These are phyloP conservation scores for Dorcoceras hygrometricum DNA, from an alignment of 257 asterid genomes.

Conservation along the genomic window DNA sequence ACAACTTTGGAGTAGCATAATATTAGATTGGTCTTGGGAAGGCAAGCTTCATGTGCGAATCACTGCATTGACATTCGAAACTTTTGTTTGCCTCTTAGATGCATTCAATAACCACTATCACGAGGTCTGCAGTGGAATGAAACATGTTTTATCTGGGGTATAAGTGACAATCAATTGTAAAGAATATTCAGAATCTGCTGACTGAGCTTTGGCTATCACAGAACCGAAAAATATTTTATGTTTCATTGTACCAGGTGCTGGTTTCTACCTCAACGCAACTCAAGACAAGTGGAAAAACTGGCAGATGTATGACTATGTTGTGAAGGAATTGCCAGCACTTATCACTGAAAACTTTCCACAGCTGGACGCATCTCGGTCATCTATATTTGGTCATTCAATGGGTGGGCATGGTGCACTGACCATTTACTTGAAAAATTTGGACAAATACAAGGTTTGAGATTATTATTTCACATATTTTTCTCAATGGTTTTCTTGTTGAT, in stretches of 20 bases:
- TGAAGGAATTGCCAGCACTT: conserved; percentile 89
- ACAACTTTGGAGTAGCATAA: too few species aligned
- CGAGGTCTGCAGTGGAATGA: too few species aligned
- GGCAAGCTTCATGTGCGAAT: too few species aligned
- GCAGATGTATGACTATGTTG: conserved; percentile 93
- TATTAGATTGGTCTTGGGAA: too few species aligned
- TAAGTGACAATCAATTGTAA: too few species aligned
- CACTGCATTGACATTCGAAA: too few species aligned
- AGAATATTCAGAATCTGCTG: too few species aligned
- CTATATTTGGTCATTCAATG: conserved; percentile 95
- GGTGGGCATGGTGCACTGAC: conserved; percentile 99
- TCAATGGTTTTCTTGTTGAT: not conserved
- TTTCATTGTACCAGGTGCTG: conserved; percentile 63
- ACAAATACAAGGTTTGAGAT: conserved; percentile 72
- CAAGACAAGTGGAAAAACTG: conserved; percentile 99
- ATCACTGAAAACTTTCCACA: conserved; percentile 71
- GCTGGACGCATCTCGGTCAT: conserved; percentile 83
- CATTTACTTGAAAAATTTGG: conserved; percentile 84
- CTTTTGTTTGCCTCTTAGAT: too few species aligned
- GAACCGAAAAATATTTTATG: not conserved
- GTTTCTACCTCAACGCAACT: conserved; percentile 95
- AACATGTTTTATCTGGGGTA: too few species aligned
- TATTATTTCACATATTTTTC: not conserved
- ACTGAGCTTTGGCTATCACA: conserved; percentile 4
- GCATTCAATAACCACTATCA: too few species aligned